phyloP scores from a whole-genome alignment of 2,329 filamentous ascomycete genomes.

The Zasmidium cellare region DNA sequence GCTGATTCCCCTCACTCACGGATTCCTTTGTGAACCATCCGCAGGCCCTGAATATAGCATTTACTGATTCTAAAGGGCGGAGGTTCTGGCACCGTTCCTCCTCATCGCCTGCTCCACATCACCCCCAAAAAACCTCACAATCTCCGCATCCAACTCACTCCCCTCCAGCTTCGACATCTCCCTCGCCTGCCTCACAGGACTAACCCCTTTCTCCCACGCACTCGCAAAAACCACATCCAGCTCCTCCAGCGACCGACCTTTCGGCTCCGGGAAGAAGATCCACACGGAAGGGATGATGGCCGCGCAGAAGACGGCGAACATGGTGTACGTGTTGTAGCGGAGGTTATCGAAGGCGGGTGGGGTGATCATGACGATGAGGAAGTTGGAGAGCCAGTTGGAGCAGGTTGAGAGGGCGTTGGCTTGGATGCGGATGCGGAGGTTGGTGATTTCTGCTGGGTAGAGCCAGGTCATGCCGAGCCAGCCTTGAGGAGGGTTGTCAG shows the following conservation, averaged over 20 bases:
- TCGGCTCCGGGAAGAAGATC: conserved; percentile 50
- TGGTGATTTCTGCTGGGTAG: conserved; percentile 38
- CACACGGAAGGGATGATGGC: conserved; percentile 59
- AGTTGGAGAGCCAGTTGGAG: conserved; percentile 53
- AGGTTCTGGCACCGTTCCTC: background rate
- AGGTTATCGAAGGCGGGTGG: conserved; percentile 24
- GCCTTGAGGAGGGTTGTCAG: too few relatives aligned
- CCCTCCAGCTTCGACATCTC: conserved; percentile 5
- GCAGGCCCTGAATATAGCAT: too few relatives aligned
- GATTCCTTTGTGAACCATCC: too few relatives aligned
- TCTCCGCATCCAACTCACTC: background rate
- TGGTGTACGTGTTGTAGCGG: conserved; percentile 54
- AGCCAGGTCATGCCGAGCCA: conserved; percentile 33
- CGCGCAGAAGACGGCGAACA: conserved; percentile 67
- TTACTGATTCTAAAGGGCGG: too few relatives aligned
- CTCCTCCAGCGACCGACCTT: conserved; percentile 23
- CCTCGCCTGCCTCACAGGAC: conserved; percentile 7
- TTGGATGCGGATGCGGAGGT: conserved; percentile 52
- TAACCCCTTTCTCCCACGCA: conserved; percentile 1
- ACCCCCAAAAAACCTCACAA: conserved; percentile 8
- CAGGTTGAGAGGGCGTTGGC: conserved; percentile 55
- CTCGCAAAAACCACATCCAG: conserved; percentile 23
- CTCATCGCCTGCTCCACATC: conserved; percentile 6
- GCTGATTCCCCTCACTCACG: too few relatives aligned
- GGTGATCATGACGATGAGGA: conserved; percentile 30